Percentiles rank a stretch among this genome's conserved stretches.
phyloP scores from a whole-genome alignment of 2,329 filamentous ascomycete species.

The Rhynchosporium secalis region DNA sequence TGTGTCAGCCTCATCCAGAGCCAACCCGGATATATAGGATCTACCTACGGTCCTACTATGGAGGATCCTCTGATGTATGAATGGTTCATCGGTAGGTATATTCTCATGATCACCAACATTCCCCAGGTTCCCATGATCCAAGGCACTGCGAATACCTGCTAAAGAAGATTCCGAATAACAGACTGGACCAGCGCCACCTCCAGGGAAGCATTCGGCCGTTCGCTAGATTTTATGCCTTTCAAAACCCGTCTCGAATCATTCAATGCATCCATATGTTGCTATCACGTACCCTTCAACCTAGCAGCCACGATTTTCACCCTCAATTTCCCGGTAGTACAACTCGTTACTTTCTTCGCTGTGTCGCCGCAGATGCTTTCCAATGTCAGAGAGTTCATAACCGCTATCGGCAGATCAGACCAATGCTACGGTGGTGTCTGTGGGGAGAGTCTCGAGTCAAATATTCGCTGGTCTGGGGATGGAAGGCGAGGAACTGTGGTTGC shows the following conservation, averaged over 20 bases:
- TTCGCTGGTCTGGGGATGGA: slow-evolving; percentile 19
- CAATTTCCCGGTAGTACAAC: slow-evolving; percentile 26
- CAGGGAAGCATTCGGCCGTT: slow-evolving; percentile 40
- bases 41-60: slow-evolving; percentile 42
- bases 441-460: slow-evolving; percentile 20
- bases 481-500: slow-evolving; percentile 25
- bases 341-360: slow-evolving; percentile 28
- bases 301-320: slow-evolving; percentile 16
- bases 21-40: slow-evolving; percentile 42
- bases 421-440: slow-evolving; percentile 18
- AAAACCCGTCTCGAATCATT: slow-evolving; percentile 23
- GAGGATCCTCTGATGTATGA: slow-evolving; percentile 43
- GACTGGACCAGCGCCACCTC: slow-evolving; percentile 48
- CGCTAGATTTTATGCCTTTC: slow-evolving; percentile 43
- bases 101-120: background rate
- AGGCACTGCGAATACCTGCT: no score
- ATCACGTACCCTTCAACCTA: slow-evolving; percentile 22
- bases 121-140: background rate
- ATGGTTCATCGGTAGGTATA: slow-evolving; percentile 43
- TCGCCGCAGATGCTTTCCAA: slow-evolving; percentile 15
- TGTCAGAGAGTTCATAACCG: slow-evolving; percentile 19
- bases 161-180: slow-evolving; percentile 26
- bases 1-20: slow-evolving; percentile 40
- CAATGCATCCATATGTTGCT: slow-evolving; percentile 20
- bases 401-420: slow-evolving; percentile 16